A percentile compares a stretch with the other conserved stretches of the same genome.
phyloP scores from a whole-genome alignment of 192 early-diverging fungal genomes.

The Dissophora ornata region DNA sequence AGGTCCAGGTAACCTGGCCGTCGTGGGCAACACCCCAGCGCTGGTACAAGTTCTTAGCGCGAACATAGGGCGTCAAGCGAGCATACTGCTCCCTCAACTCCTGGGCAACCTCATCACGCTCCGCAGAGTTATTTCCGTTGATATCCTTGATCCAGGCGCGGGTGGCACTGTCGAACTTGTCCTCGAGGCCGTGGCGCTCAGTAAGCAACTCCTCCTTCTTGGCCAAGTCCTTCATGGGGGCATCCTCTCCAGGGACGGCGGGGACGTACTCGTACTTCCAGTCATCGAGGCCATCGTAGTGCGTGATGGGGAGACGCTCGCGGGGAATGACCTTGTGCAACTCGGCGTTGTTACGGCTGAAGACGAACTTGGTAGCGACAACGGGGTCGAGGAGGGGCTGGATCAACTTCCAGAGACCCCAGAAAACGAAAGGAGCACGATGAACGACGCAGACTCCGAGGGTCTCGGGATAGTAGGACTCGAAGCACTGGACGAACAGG shows the following conservation, averaged over 20 bases:
- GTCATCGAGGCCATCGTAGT: conserved; percentile 68
- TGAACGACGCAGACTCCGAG: conserved; percentile 86
- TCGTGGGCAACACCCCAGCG: conserved; percentile 52
- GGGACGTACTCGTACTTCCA: conserved; percentile 67
- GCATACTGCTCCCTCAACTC: conserved; percentile 59
- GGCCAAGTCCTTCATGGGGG: conserved; percentile 55
- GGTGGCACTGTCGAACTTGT: conserved; percentile 60
- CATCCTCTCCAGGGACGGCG: conserved; percentile 37
- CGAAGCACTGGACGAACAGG: conserved; percentile 82
- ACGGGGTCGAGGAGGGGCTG: conserved; percentile 90
- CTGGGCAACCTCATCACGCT: conserved; percentile 55
- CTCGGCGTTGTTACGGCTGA: conserved; percentile 73
- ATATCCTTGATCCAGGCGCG: conserved; percentile 62
- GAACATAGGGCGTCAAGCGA: conserved; percentile 62
- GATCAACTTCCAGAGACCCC: conserved; percentile 86
- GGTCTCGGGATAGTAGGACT: conserved; percentile 93
- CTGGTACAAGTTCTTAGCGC: conserved; percentile 58
- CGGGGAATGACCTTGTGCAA: conserved; percentile 73
- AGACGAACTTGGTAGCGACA: conserved; percentile 87
- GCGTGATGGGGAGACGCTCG: conserved; percentile 68
- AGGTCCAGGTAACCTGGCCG: conserved; percentile 49
- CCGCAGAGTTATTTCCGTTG: conserved; percentile 52
- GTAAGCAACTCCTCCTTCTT: conserved; percentile 47
- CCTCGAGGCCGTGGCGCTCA: conserved; percentile 48
- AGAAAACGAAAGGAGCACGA: conserved; percentile 92